Percentiles rank a stretch among this genome's conserved stretches.
phyloP scores from a whole-genome alignment of 1,139 yeast genomes.

The Geotrichum cucujoidarum region DNA sequence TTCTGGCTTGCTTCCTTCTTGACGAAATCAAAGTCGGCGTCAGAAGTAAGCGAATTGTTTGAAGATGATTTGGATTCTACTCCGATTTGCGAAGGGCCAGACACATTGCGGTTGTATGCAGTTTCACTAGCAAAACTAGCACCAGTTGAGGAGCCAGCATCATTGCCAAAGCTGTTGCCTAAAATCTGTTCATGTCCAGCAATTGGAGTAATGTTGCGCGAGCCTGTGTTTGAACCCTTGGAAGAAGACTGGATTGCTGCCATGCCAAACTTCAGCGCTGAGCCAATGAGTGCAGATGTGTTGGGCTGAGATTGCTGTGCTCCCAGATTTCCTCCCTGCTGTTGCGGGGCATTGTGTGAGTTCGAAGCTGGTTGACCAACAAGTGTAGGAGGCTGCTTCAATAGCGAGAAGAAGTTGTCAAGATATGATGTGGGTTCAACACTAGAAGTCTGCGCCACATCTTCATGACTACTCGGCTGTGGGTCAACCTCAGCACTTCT shows the following conservation, averaged over 20 bases:
- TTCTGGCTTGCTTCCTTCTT: too few relatives aligned
- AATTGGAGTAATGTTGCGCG: background rate
- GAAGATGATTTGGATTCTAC: slow-evolving; percentile 18
- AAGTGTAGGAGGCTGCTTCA: slow-evolving; percentile 15
- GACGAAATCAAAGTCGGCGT: slow-evolving; percentile 30
- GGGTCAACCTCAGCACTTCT: background rate
- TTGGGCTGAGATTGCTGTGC: too few relatives aligned
- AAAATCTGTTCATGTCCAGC: background rate
- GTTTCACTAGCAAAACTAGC: background rate
- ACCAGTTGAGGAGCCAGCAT: background rate
- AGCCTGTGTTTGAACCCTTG: background rate
- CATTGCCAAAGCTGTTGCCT: too few relatives aligned
- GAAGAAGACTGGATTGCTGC: slow-evolving; percentile 8
- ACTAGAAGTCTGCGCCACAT: background rate
- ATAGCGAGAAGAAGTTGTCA: slow-evolving; percentile 15
- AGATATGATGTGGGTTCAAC: background rate
- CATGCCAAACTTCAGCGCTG: slow-evolving; percentile 8
- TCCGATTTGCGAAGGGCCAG: slow-evolving; percentile 16
- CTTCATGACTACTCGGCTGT: background rate
- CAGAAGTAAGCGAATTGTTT: slow-evolving; percentile 20
- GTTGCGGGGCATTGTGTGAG: too few relatives aligned
- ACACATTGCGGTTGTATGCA: too few relatives aligned
- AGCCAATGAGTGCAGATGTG: background rate
- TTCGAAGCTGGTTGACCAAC: too few relatives aligned
- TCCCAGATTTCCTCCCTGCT: too few relatives aligned